These are phyloP conservation scores for Paracamarosporium sp. DNA, from an alignment of 2,329 filamentous ascomycete genomes.

Conservation along the genomic window DNA sequence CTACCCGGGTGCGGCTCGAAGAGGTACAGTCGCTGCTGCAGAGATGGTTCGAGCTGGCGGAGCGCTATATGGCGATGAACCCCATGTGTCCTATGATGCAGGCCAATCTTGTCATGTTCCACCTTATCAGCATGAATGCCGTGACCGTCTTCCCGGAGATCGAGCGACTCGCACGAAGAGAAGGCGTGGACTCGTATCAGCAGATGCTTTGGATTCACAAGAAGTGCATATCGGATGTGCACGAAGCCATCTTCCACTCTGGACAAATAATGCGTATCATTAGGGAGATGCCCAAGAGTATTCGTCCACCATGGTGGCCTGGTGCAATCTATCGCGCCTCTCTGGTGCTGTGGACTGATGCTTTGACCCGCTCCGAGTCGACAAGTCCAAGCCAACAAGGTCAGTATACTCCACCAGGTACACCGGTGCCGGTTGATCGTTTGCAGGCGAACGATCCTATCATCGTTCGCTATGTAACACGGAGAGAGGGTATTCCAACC, in stretches of 20 bases:
- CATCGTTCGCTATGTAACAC: conserved; percentile 59
- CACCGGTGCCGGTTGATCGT: conserved; percentile 59
- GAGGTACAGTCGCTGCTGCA: conserved; percentile 70
- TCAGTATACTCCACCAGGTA: conserved; percentile 40
- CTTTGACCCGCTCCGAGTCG: conserved; percentile 59
- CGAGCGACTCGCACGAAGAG: conserved; percentile 69
- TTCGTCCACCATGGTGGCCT: conserved; percentile 74
- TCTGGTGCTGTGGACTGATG: conserved; percentile 55
- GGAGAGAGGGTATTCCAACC: conserved; percentile 60
- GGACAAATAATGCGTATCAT: conserved; percentile 71
- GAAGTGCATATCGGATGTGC: conserved; percentile 67
- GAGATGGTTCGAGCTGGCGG: conserved; percentile 72
- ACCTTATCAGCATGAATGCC: conserved; percentile 73
- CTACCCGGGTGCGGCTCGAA: conserved; percentile 66
- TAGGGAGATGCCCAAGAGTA: conserved; percentile 64
- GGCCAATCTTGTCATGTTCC: conserved; percentile 72
- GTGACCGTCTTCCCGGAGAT: conserved; percentile 72
- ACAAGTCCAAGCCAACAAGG: conserved; percentile 42
- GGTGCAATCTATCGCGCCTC: conserved; percentile 70
- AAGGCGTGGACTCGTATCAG: conserved; percentile 64
- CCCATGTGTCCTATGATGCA: conserved; percentile 66
- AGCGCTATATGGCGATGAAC: conserved; percentile 62
- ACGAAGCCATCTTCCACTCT: conserved; percentile 71
- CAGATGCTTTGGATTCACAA: conserved; percentile 63
- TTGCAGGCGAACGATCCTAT: conserved; percentile 59